phyloP scores from a whole-genome alignment of 257 asterid genomes.

The Lavandula angustifolia region DNA sequence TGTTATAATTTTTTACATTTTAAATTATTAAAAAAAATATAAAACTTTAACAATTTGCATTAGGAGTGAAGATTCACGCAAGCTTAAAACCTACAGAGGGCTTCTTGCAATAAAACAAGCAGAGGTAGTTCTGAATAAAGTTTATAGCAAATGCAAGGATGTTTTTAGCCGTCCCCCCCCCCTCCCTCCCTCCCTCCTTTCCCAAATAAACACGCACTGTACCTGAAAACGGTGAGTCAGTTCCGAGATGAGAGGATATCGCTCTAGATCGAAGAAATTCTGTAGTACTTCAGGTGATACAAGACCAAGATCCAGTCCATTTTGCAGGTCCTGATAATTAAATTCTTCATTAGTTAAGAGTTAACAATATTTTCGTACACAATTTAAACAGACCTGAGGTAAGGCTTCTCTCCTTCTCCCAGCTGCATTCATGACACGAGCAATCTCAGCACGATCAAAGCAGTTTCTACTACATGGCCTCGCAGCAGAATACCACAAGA shows the following conservation, averaged over 20 bases:
- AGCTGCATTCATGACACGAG: constrained; percentile 97
- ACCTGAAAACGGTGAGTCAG: constrained; percentile 17
- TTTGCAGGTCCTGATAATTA: constrained; percentile 14
- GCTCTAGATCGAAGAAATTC: constrained; percentile 21
- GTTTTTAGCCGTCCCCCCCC: too few relatives aligned
- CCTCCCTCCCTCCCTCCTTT: too few relatives aligned
- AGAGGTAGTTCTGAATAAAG: too few relatives aligned
- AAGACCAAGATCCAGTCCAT: constrained; percentile 20
- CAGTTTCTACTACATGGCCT: constrained; percentile 92
- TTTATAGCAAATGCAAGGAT: too few relatives aligned
- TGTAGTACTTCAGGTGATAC: constrained; percentile 19
- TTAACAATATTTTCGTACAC: too few relatives aligned
- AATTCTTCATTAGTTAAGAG: too few relatives aligned
- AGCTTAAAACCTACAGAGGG: too few relatives aligned
- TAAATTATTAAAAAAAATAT: too few relatives aligned
- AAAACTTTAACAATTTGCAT: too few relatives aligned
- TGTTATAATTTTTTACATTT: too few relatives aligned
- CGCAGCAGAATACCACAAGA: constrained; percentile 96
- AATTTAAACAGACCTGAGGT: constrained; percentile 64
- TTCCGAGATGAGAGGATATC: constrained; percentile 16
- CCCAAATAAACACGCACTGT: not conserved
- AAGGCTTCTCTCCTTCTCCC: constrained; percentile 92
- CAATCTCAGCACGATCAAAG: constrained; percentile 97
- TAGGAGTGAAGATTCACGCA: too few relatives aligned
- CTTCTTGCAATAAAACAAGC: too few relatives aligned